Conservation (phyloP, 2,329 filamentous ascomycete genomes). For the Arachnopeziza araneosa region DNA sequence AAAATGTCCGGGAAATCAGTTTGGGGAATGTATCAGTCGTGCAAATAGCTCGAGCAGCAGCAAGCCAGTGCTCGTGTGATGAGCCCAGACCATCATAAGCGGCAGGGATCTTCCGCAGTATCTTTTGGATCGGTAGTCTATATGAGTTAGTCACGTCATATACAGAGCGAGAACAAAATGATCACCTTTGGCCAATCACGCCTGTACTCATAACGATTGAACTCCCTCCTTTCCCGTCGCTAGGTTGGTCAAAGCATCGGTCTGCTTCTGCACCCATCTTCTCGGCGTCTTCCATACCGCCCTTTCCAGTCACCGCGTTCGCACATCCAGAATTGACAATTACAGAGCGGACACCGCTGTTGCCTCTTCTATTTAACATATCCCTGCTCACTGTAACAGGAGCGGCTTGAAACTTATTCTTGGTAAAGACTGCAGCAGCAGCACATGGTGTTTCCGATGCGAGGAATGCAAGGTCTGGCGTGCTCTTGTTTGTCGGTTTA, state of each 20-base stretch:
- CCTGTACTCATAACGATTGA: conserved; percentile 99
- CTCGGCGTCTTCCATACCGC: conserved; percentile 81
- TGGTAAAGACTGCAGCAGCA: conserved; percentile 90
- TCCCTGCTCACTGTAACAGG: conserved; percentile 81
- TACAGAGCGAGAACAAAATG: background rate
- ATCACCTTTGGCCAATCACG: conserved; percentile 84
- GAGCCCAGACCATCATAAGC: conserved; percentile 66
- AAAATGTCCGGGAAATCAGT: conserved; percentile 79
- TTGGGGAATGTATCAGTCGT: conserved; percentile 99
- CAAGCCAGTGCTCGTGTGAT: conserved; percentile 81
- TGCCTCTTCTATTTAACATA: conserved; percentile 60
- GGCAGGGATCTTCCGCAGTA: conserved; percentile 72
- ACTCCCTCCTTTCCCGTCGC: conserved; percentile 43
- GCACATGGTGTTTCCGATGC: conserved; percentile 81
- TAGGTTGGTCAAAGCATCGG: conserved; percentile 47
- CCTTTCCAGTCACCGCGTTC: conserved; percentile 91
- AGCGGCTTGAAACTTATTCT: conserved; percentile 96
- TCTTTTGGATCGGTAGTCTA: conserved; percentile 85
- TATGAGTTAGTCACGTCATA: conserved; percentile 11
- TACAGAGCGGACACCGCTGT: conserved; percentile 69
- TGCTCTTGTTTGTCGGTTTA: conserved; percentile 85
- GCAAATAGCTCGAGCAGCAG: conserved; percentile 85
- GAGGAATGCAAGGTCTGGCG: conserved; percentile 85
- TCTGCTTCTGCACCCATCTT: conserved; percentile 80
- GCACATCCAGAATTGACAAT: conserved; percentile 95